Evolutionary conservation across 78 protist genomes (phyloP).

Genomic region (Dictyostelium brefeldianum): DNA sequence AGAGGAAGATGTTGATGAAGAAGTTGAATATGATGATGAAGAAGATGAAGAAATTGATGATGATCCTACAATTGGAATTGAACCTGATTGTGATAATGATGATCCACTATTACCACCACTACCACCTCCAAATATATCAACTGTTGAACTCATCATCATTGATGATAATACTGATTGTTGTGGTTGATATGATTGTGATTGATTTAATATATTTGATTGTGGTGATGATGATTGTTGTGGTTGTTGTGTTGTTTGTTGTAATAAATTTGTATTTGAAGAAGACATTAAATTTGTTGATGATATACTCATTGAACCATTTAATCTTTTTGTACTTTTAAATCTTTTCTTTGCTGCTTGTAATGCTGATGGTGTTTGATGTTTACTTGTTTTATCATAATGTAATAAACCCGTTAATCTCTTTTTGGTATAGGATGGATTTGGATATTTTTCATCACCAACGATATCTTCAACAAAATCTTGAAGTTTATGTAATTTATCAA

Average conservation of each 20-base stretch:
- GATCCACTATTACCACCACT: background rate
- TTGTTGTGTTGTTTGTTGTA: background rate
- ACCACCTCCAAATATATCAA: background rate
- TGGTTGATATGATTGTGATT: background rate
- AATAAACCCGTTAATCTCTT: slow-evolving; percentile 17
- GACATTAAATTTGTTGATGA: background rate
- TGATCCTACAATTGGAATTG: background rate
- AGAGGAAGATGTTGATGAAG: background rate
- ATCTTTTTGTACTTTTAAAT: slow-evolving; percentile 4
- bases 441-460: slow-evolving; percentile 22
- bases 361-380: background rate
- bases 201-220: background rate
- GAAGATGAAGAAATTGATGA: background rate
- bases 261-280: background rate
- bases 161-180: background rate
- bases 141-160: background rate
- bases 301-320: background rate
- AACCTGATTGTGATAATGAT: background rate
- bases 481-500: slow-evolving; percentile 33
- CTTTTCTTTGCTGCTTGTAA: background rate
- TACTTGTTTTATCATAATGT: background rate
- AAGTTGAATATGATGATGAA: background rate
- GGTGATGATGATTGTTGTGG: background rate
- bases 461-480: slow-evolving; percentile 60
- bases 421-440: slow-evolving; percentile 2